Percentiles rank a stretch among this genome's conserved stretches.
These are phyloP conservation scores for Oidiodendron maius DNA, from an alignment of 495 filamentous ascomycete genomes.

Conservation along the genomic window DNA sequence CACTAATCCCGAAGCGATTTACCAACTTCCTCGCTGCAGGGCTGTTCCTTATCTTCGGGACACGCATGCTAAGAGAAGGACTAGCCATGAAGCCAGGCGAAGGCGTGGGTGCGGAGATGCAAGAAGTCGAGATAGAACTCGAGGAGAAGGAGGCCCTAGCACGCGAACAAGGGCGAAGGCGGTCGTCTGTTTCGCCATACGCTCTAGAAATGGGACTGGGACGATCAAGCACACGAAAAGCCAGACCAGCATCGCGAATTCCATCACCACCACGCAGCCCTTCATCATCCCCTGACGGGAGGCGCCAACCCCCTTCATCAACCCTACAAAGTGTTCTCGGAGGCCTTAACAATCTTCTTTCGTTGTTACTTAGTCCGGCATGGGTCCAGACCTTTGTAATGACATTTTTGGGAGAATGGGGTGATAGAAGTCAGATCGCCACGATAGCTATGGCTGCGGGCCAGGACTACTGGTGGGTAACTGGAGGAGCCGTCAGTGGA, in stretches of 20 bases:
- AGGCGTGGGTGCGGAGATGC: slow-evolving; percentile 91
- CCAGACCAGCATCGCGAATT: slow-evolving; percentile 54
- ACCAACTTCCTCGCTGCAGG: slow-evolving; percentile 81
- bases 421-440: slow-evolving; percentile 94
- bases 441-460: slow-evolving; percentile 99
- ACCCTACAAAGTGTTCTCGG: slow-evolving; percentile 28
- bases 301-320: slow-evolving; percentile 32
- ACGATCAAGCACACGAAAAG: slow-evolving; percentile 35
- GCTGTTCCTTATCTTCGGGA: slow-evolving; percentile 86
- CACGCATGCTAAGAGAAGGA: slow-evolving; percentile 79
- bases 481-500: slow-evolving; percentile 78
- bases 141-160: slow-evolving; percentile 84
- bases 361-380: slow-evolving; percentile 82
- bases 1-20: slow-evolving; percentile 79
- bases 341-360: slow-evolving; percentile 81
- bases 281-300: slow-evolving; percentile 48
- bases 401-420: slow-evolving; percentile 99
- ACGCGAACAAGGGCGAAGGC: slow-evolving; percentile 45
- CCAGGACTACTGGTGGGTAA: slow-evolving; percentile 99
- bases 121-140: slow-evolving; percentile 90
- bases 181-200: slow-evolving; percentile 56
- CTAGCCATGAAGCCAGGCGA: slow-evolving; percentile 81
- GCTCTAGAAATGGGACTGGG: slow-evolving; percentile 57
- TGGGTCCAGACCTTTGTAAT: slow-evolving; percentile 99
- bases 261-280: slow-evolving; percentile 54